Evolutionary conservation across 2,329 filamentous ascomycete species (phyloP).

Genomic region (Magnaporthiopsis incrustans): DNA sequence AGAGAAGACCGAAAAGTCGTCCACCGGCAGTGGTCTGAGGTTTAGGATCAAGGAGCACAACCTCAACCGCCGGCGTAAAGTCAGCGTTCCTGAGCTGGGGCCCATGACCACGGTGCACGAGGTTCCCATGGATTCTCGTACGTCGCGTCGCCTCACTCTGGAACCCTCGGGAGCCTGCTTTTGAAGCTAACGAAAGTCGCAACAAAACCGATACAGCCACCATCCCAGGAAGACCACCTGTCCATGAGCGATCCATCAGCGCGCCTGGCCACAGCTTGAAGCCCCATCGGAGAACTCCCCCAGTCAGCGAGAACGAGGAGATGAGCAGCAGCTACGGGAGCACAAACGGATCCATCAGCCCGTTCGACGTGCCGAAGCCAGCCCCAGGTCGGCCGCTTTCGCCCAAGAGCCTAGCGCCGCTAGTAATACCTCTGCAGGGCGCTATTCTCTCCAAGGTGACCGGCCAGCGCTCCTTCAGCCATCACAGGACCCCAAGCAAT

Average conservation of each 20-base stretch:
- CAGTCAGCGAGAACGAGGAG: conserved; percentile 25
- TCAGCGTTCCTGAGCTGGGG: conserved; percentile 56
- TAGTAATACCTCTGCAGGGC: conserved; percentile 43
- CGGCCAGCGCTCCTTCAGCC: conserved; percentile 33
- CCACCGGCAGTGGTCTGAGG: conserved; percentile 33
- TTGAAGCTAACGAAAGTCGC: conserved; percentile 13
- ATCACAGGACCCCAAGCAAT: conserved; percentile 37
- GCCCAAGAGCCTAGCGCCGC: conserved; percentile 45
- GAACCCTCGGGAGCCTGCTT: conserved; percentile 1
- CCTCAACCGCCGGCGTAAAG: conserved; percentile 50
- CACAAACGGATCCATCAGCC: conserved; percentile 15
- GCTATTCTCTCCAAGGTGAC: conserved; percentile 23
- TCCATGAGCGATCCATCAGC: conserved; percentile 58
- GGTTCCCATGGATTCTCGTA: conserved; percentile 62
- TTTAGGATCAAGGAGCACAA: conserved; percentile 51
- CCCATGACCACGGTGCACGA: conserved; percentile 65
- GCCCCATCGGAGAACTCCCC: conserved; percentile 23
- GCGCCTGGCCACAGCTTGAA: conserved; percentile 46
- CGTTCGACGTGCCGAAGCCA: conserved; percentile 12
- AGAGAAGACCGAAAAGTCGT: conserved; percentile 32
- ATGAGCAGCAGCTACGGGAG: conserved; percentile 17
- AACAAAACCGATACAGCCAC: conserved; percentile 43
- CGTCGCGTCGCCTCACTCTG: conserved; percentile 24
- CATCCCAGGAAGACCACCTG: conserved; percentile 55
- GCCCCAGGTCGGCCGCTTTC: conserved; percentile 31